Conservation (phyloP, 352 stramenopile genomes). For the Peronospora farinosa region DNA sequence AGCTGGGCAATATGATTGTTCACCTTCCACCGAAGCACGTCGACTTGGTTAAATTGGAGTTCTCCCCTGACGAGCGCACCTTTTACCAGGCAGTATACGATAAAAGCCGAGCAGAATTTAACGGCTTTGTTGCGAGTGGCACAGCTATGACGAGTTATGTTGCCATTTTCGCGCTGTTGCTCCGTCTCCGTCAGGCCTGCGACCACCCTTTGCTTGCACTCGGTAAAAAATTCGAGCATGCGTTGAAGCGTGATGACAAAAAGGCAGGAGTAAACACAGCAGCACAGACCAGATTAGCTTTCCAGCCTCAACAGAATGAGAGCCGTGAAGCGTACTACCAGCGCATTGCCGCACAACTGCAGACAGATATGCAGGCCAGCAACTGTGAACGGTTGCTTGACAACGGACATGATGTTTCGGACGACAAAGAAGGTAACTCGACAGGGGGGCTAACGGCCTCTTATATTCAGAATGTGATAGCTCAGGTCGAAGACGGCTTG, state of each 20-base stretch:
- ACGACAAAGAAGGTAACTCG: slow-evolving; percentile 4
- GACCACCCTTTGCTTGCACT: slow-evolving; percentile 86
- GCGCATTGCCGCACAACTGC: slow-evolving; percentile 46
- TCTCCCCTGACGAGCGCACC: slow-evolving; percentile 64
- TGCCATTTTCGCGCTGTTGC: slow-evolving; percentile 83
- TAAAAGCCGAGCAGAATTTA: slow-evolving; percentile 84
- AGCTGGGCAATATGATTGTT: slow-evolving; percentile 55
- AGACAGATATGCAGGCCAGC: slow-evolving; percentile 41
- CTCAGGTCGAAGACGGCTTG: slow-evolving; percentile 74
- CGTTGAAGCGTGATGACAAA: slow-evolving; percentile 14
- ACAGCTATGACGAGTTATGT: slow-evolving; percentile 76
- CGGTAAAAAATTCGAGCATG: slow-evolving; percentile 52
- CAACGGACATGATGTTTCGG: neutral
- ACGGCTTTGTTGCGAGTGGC: slow-evolving; percentile 78
- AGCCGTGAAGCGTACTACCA: slow-evolving; percentile 53
- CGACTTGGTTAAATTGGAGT: slow-evolving; percentile 57
- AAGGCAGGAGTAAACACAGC: neutral
- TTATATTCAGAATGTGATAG: slow-evolving; percentile 69
- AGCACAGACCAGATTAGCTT: slow-evolving; percentile 16
- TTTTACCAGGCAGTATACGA: slow-evolving; percentile 87
- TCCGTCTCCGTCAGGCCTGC: slow-evolving; percentile 86
- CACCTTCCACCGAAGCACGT: slow-evolving; percentile 67
- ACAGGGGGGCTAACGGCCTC: slow-evolving; percentile 31
- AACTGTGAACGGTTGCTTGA: slow-evolving; percentile 16
- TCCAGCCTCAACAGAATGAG: slow-evolving; percentile 47